Base-by-base conservation (phyloP, 495 filamentous ascomycete genomes). In the Aspergillus conjunctus region DNA sequence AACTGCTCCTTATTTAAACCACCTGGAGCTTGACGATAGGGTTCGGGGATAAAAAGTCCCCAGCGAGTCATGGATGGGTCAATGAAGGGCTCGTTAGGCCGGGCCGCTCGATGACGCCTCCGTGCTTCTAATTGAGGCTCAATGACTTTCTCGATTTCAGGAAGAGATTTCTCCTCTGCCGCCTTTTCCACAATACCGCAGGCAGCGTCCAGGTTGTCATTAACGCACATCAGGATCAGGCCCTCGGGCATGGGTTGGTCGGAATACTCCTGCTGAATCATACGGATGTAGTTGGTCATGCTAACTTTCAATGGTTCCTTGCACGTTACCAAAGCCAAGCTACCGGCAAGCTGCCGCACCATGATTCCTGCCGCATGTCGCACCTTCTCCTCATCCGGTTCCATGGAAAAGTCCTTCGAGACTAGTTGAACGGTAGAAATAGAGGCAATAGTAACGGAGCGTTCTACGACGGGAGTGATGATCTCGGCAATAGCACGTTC, bases 251-350 rank as follows among this genome's bases (percentile, higher is more conserved):
- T 88, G 26, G 86, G 86, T 66, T 90, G 87, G 32, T 96, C 91
- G 0, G 80, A 82, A 32, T 83, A 75, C n/a, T 84, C 82, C 37
- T 82, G 75, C 59, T 82, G 77, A 10, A 91, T 87, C 68, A 93
- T 81, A n/a, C 95, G 89, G 64, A 99, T 89, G 68, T 97, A 95
- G 73, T 97, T 98, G 34, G 85, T 89, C 78, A 98, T 97, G 77
- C 93, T 97, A 73, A 93, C 91, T 59, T 93, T 86, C 18, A 99
- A 79, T 30, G 94, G 94, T 68, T 99, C 95, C 73, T 97, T 98
- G 67, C 92, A 98, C 7, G 94, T 98, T n/a, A 98, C 94, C 15
- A 96, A 83, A 14, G 94, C 94, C 53, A 99, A 82, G 65, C 91
- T 94, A 14, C 93, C 93, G 41, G 95, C 91, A 34, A 96, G 89